Base-by-base conservation (phyloP, 345 rosid genomes). In the Erysimum cheiranthoides region DNA sequence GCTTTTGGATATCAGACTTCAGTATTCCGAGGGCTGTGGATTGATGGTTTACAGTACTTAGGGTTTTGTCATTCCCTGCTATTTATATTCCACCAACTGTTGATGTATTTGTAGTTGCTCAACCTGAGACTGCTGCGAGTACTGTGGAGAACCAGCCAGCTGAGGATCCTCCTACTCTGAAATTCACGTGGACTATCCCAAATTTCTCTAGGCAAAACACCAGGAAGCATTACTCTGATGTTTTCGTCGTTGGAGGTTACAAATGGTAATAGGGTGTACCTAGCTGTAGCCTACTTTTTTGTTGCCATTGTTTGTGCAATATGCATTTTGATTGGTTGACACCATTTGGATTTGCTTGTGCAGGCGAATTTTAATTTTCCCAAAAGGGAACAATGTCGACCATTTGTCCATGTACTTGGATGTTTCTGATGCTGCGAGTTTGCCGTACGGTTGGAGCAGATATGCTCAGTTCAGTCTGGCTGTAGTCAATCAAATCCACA, bases 381-480 rank as follows among this genome's bases (percentile, higher is more conserved):
- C 98, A 5, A 90, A 89, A 77, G 98, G 98, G 70, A 90, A 92
- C 85, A 90, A 89, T 72, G 97, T 92, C 75, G 97, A 90, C 68
- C 92, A 86, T 76, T 84, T 94, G 84, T 94, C 97, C 43, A 88
- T 94, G 97, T 95, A 95, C 79, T 81, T 95, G 84, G 97, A 95
- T 85, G 97, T 95, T 81, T 88, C 97, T 13, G 99, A 95, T 82
- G 82, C 98, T 21, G 60, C 83, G 28, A 83, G 82, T 35, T 85
- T 92, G 85, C 93, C 98, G 1, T 88, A 92, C 51, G 98, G 93
- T 32, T 95, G 99, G 99, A 89, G 89, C 84, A 88, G 98, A 86
- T 90, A 85, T 30, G 91, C 97, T 5, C 98, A 92, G 74, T 95
- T 95, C 81, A 90, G 93, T 77, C 82, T 95, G 85, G 89, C 90